phyloP scores from a whole-genome alignment of 495 filamentous ascomycete genomes.

The Parmelia sp. region DNA sequence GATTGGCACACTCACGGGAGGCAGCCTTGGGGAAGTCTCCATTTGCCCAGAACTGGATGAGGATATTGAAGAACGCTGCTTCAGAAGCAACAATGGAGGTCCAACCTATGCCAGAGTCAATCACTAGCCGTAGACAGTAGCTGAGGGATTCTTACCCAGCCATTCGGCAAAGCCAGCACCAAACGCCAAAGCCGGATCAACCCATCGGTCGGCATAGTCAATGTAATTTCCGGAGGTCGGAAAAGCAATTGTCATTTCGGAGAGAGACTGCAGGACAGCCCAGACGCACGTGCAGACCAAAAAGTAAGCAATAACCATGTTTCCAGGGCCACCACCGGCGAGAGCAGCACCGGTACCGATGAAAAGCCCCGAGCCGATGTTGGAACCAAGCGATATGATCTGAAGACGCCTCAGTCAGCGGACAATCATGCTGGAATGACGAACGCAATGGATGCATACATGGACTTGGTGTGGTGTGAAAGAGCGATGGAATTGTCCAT shows the following conservation, averaged over 20 bases:
- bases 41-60: conserved; percentile 32
- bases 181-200: conserved; percentile 34
- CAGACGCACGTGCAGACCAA: conserved; percentile 34
- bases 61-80: conserved; percentile 35
- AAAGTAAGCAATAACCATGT: conserved; percentile 31
- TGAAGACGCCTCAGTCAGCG: conserved; percentile 12
- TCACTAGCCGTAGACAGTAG: neutral
- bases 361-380: conserved; percentile 32
- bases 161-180: conserved; percentile 26
- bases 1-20: conserved; percentile 15
- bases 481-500: conserved; percentile 27
- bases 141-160: conserved; percentile 18
- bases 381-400: conserved; percentile 32
- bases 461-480: conserved; percentile 30
- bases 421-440: neutral
- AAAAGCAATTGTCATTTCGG: conserved; percentile 34
- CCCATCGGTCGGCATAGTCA: conserved; percentile 34
- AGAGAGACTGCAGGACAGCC: conserved; percentile 36
- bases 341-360: conserved; percentile 30
- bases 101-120: conserved; percentile 14
- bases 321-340: conserved; percentile 27
- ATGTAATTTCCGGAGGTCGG: conserved; percentile 32
- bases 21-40: conserved; percentile 22
- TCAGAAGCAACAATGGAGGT: conserved; percentile 28
- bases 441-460: conserved; percentile 19